phyloP scores from a whole-genome alignment of 2,329 filamentous ascomycete genomes.

The Ceratocystis alfenasii region DNA sequence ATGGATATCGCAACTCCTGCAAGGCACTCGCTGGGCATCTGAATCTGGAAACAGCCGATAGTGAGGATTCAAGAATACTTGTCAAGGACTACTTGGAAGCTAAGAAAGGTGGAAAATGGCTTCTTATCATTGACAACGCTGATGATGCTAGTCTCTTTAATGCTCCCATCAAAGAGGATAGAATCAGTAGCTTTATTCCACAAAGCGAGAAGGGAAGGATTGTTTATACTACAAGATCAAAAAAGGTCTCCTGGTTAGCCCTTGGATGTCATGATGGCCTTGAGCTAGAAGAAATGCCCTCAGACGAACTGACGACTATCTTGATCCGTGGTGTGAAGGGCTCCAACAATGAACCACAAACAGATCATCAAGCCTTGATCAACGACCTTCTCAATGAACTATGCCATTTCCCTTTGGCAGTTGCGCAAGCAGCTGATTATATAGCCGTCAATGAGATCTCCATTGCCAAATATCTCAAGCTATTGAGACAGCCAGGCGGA shows the following conservation, averaged over 20 bases:
- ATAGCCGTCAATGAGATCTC: conserved; percentile 13
- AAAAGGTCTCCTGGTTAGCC: background rate
- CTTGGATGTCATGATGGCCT: no score
- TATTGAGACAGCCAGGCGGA: background rate
- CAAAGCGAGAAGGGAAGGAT: conserved; percentile 14
- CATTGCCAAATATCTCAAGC: background rate
- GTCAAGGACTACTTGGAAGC: conserved; percentile 23
- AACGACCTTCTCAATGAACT: background rate
- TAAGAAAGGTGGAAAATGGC: conserved; percentile 24
- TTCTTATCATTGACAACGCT: conserved; percentile 26
- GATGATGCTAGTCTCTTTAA: conserved; percentile 22
- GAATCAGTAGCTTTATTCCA: conserved; percentile 27
- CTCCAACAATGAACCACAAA: no score
- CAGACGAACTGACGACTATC: background rate
- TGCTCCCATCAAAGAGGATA: background rate
- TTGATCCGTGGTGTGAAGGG: background rate
- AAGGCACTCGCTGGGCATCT: background rate
- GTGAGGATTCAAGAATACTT: conserved; percentile 11
- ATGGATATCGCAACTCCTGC: background rate
- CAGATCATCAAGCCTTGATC: no score
- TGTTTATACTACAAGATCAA: conserved; percentile 14
- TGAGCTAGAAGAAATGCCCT: background rate
- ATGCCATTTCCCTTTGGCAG: conserved; percentile 22
- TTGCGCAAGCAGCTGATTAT: conserved; percentile 23
- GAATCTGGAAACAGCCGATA: background rate